Base-by-base conservation (phyloP, 2,329 filamentous ascomycete genomes). In the Diaporthe amygdali region DNA sequence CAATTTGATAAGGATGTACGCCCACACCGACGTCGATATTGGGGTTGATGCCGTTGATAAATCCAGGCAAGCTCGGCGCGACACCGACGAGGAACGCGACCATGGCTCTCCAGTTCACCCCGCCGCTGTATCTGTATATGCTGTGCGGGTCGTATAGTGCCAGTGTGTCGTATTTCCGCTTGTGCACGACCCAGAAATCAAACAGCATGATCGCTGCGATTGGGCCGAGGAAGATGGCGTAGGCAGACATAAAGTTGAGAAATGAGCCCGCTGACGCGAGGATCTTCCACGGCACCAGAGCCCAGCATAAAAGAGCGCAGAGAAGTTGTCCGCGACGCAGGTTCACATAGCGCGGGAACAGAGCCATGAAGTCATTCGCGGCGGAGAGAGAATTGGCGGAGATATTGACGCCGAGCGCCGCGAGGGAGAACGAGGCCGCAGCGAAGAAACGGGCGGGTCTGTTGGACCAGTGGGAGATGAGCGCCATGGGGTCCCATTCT, bases 211-310 rank as follows among this genome's bases (percentile, higher is more conserved):
- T 79, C 47, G 81, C 83, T 7, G 82, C 78, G 41, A 86, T 82
- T 15, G 84, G 83, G 8, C 70, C 72, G 12, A 73, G 54, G 32
- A 73, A 73, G 30, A 73, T 47, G 76, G 72, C 83, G 75, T 71
- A 87, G 85, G 6, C 85, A 77, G 1, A 82, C 86, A 91, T 90
- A 78, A 91, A 91, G 55, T 85, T 85, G 1, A 73, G 56, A 47
- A 73, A 72, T 1, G 66, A 69, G 10, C 66, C 88, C 76, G 76
- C 87, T 0, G 83, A 86, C 7, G 77, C 80, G 14, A 89, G 80
- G 68, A 90, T 89, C 77, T 88, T 88, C 88, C 87, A 89, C 0
- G 87, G 87, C 1, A 88, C 86, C 54, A 89, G 82, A 5, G 82
- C 82, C 86, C 86, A 89, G 7, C 83, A 79, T 69, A 84, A 73